These are phyloP conservation scores for Spinacia oleracea DNA, from an alignment of 179 eudicot genomes.

Conservation along the genomic window DNA sequence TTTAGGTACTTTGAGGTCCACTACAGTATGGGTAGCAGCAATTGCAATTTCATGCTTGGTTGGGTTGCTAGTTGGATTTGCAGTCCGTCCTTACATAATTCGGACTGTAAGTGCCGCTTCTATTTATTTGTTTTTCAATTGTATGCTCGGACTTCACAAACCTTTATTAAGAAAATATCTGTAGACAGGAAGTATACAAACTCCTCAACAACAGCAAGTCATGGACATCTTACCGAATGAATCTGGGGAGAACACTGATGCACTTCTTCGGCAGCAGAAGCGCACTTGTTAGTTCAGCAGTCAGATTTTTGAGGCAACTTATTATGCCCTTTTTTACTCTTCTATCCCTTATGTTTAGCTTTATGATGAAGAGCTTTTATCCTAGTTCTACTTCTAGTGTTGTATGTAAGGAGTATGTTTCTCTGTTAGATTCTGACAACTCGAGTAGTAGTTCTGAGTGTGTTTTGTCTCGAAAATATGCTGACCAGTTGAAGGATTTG, in stretches of 20 bases:
- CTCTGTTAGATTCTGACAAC: slow-evolving; percentile 53
- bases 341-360: slow-evolving; percentile 47
- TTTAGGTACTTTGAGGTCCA: slow-evolving; percentile 38
- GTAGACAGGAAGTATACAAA: slow-evolving; percentile 66
- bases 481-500: slow-evolving; percentile 52
- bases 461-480: slow-evolving; percentile 31
- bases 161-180: slow-evolving; percentile 38
- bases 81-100: slow-evolving; percentile 54
- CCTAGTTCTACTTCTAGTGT: slow-evolving; percentile 29
- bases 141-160: not conserved
- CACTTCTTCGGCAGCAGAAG: slow-evolving; percentile 63
- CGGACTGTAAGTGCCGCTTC: slow-evolving; percentile 49
- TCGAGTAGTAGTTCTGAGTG: slow-evolving; percentile 18
- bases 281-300: slow-evolving; percentile 62
- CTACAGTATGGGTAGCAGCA: slow-evolving; percentile 43
- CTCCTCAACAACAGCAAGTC: slow-evolving; percentile 41
- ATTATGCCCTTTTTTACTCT: slow-evolving; percentile 36
- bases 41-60: slow-evolving; percentile 45
- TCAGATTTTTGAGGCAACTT: slow-evolving; percentile 28
- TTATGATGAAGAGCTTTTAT: slow-evolving; percentile 9
- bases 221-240: slow-evolving; percentile 69
- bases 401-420: slow-evolving; percentile 28
- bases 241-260: slow-evolving; percentile 62
- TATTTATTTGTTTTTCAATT: not conserved
- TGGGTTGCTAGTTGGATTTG: slow-evolving; percentile 54